Base-by-base conservation (phyloP, 805 yeast genomes). In the Lipomyces yamadae region DNA sequence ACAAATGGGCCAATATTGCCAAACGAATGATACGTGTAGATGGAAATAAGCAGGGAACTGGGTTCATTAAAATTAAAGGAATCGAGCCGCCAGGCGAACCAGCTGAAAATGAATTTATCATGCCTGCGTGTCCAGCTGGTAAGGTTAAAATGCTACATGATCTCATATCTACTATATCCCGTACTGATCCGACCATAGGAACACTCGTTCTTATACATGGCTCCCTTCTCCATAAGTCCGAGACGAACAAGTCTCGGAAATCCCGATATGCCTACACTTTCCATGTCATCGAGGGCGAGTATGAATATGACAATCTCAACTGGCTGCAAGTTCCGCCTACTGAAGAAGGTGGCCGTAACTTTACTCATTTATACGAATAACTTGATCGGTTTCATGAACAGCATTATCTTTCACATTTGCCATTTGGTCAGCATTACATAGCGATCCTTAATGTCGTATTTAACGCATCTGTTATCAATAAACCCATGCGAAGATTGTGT, bases 211-310 rank as follows among this genome's bases (percentile, higher is more conserved):
- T 90, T 70, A 90, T 90, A 56, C 88, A 90, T 74, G 88, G 89
- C 70, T 81, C 87, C 0, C 90, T 90, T 2, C 75, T 90, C 30
- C 96, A 90, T 75, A 87, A 88, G 76, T 87, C 92, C 2, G 90
- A 86, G 70, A 79, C 79, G 62, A 90, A 90, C 74, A 60, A 73
- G 0, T 85, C 90, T 11, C 70, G 71, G 3, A 81, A 80, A 64
- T 86, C 91, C 8, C 81, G 96, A 69, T 89, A 81, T 73, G 95
- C 92, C 0, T 90, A 89, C 76, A 88, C 95, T 0, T 90, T 90
- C 77, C 96, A 90, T 74, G 83, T 88, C 56, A 88, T 90, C 64
- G 95, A 90, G 61, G 94, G 94, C 1, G 76, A 68, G 1, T 79
- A 84, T 11, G 75, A 82, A 33, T 90, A 89, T 73, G 95, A 90